Percentiles rank a stretch among this genome's conserved stretches.
These are phyloP conservation scores for Fusarium mexicanum DNA, from an alignment of 2,329 filamentous ascomycete genomes.

Conservation along the genomic window DNA sequence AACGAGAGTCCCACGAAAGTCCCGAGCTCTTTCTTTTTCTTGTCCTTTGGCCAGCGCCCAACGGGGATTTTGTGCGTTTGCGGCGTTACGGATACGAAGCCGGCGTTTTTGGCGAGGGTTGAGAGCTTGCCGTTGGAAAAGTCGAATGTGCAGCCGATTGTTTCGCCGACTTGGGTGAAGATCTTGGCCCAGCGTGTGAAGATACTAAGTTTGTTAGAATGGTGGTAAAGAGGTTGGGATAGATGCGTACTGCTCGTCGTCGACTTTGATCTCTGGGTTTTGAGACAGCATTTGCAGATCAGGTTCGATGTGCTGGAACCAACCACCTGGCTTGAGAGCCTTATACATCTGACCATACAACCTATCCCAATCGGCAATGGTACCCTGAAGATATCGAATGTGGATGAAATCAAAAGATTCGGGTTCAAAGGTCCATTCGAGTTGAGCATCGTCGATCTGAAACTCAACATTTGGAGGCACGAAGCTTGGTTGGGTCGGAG, in stretches of 20 bases:
- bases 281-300: constrained; percentile 34
- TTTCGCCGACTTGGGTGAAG: constrained; percentile 28
- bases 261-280: constrained; percentile 3
- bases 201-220: background rate
- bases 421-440: constrained; percentile 55
- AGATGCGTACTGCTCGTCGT: constrained; percentile 25
- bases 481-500: constrained; percentile 34
- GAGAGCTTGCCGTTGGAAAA: constrained; percentile 31
- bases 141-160: constrained; percentile 28
- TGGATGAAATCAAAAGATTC: constrained; percentile 48
- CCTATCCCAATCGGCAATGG: constrained; percentile 45
- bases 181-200: constrained; percentile 29
- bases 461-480: constrained; percentile 50
- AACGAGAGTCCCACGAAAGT: constrained; percentile 36
- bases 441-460: constrained; percentile 49
- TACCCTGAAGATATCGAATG: constrained; percentile 44
- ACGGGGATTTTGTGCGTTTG: constrained; percentile 33
- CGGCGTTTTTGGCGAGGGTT: constrained; percentile 22
- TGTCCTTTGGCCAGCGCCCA: constrained; percentile 36
- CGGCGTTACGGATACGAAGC: background rate
- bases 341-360: constrained; percentile 31
- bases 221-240: accelerated
- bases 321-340: constrained; percentile 37
- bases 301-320: constrained; percentile 42
- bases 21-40: constrained; percentile 36